Evolutionary conservation across 2,329 filamentous ascomycete genomes (phyloP), one percentile per base, ranked within the genome.

Genomic region (Fusarium hainanense): DNA sequence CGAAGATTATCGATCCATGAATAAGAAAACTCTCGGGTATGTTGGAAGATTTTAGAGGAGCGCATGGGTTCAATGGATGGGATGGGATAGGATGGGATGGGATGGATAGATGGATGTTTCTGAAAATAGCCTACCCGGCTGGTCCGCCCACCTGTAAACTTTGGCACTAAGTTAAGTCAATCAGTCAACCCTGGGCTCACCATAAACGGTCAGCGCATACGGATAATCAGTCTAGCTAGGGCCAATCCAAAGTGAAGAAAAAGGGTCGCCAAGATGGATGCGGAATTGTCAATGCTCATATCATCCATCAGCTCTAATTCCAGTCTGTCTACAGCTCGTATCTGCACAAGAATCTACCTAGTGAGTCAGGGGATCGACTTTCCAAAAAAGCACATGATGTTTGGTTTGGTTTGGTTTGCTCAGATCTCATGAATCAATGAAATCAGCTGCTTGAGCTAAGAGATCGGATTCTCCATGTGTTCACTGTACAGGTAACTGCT

Each of bases 51-150:
- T 43, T 43, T 16, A 21, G 21, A 43, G 40, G 32, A 20, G 18
- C 18, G 48, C 23, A 50, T 41, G 57, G 54, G 42, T 37, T 32
- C 46, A 64, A 49, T 28, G 32, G 43, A 43, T 30, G 55, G 40
- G 14, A 51, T 34, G 20, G 28, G 27, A 21, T 46, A 23, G n/a
- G 46, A 30, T 20, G 20, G 28, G 27, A 21, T 46, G 43, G n/a
- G 46, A 30, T 20, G n/a, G 34, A 27, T 55, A 27, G 47, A 32
- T 55, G 27, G 47, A 23, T 49, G 50, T 54, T 68, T 54, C 68
- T 68, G 40, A 71, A 70, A 70, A 70, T 70, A 70, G 68, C 37
- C 50, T 43, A 34, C 25, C 43, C 43, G 18, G 40, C 30, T 40
- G 41, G 46, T 44, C 47, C 32, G 27, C 54, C 44, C 50, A 63